phyloP scores from a whole-genome alignment of 176 grass and related monocot species.

The Urochloa ruziziensis region DNA sequence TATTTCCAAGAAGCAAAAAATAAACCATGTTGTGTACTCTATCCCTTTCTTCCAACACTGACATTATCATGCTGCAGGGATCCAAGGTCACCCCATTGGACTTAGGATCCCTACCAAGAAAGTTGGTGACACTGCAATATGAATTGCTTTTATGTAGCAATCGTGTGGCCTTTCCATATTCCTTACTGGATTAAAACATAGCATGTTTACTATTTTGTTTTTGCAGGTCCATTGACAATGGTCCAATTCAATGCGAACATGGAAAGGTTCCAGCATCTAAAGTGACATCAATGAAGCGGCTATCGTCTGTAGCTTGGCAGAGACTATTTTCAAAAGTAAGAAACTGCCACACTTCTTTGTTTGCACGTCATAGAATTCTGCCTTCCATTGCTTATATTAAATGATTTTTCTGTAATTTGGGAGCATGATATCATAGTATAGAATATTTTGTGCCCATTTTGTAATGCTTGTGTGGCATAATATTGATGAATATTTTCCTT shows the following conservation, averaged over 20 bases:
- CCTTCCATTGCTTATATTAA: not conserved
- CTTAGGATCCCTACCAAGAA: not conserved
- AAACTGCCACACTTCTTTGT: not conserved
- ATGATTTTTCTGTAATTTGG: not conserved
- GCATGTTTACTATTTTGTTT: slow-evolving; percentile 16
- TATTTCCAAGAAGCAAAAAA: not conserved
- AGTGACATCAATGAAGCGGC: slow-evolving; percentile 75
- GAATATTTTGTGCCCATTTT: slow-evolving; percentile 20
- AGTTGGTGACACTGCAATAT: not conserved
- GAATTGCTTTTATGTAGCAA: not conserved
- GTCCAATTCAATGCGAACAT: slow-evolving; percentile 76
- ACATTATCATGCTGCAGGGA: too few species aligned
- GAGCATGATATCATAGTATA: not conserved
- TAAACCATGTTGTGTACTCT: not conserved
- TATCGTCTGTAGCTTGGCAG: slow-evolving; percentile 80
- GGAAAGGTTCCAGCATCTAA: slow-evolving; percentile 84
- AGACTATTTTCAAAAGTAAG: slow-evolving; percentile 75
- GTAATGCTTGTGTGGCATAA: slow-evolving; percentile 15
- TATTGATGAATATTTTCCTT: slow-evolving; percentile 21
- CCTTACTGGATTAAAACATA: slow-evolving; percentile 16
- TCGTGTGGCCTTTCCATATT: not conserved
- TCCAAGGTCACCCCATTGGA: not conserved
- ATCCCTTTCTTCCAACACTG: too few species aligned
- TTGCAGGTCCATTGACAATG: slow-evolving; percentile 80
- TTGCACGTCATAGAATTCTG: slow-evolving; percentile 22